Evolutionary conservation across 306 rosid genomes (phyloP).

Genomic region (Cucurbita maxima): DNA sequence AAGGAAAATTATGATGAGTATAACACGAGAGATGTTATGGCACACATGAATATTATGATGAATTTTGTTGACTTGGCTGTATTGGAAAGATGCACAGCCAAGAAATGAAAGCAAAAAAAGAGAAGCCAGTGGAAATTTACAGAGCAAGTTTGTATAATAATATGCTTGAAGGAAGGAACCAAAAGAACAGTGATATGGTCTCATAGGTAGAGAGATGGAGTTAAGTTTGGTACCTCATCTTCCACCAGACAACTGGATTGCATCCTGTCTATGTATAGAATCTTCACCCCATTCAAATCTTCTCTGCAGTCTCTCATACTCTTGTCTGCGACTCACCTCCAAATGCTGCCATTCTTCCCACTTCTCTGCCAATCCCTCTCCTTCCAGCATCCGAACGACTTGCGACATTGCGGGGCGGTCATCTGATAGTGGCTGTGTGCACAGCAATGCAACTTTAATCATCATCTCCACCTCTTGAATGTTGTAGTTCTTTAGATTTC

Average conservation of each 20-base stretch:
- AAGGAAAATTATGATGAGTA: not conserved
- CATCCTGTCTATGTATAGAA: constrained; percentile 77
- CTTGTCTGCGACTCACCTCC: constrained; percentile 82
- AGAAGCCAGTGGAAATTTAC: not conserved
- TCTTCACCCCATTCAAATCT: constrained; percentile 98
- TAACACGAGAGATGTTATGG: not conserved
- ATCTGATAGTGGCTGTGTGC: constrained; percentile 90
- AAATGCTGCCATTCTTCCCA: constrained; percentile 98
- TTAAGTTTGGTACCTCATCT: constrained; percentile 28
- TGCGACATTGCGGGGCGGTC: constrained; percentile 94
- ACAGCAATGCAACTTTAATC: constrained; percentile 83
- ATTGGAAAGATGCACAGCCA: not conserved
- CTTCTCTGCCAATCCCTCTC: constrained; percentile 96
- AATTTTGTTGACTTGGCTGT: not conserved
- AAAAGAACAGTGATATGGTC: not conserved
- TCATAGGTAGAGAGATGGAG: not conserved
- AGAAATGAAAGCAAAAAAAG: not conserved
- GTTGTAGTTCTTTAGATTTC: constrained; percentile 50
- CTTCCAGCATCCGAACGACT: constrained; percentile 96
- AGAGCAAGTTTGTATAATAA: not conserved
- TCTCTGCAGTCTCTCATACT: constrained; percentile 77
- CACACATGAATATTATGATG: not conserved
- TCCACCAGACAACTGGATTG: constrained; percentile 87
- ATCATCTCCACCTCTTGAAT: constrained; percentile 84
- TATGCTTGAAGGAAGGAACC: not conserved